phyloP scores from a whole-genome alignment of 192 early-diverging fungal species.

The Entomortierella lignicola region DNA sequence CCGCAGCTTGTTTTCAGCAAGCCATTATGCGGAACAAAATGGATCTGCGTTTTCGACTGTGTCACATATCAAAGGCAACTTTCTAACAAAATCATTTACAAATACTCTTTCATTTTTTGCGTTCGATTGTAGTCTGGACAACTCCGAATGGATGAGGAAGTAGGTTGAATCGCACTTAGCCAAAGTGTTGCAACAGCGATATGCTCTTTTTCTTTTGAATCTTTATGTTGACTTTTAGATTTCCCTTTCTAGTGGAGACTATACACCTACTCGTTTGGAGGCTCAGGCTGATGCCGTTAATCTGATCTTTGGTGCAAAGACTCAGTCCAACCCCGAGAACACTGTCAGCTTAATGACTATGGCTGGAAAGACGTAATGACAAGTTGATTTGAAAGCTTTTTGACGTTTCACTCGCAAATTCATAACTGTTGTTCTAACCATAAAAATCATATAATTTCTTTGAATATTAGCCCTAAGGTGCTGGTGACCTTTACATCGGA shows the following conservation, averaged over 20 bases:
- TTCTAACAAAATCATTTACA: not conserved
- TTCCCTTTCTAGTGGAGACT: conserved; percentile 83
- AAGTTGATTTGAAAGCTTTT: not conserved
- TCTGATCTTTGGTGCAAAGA: conserved; percentile 91
- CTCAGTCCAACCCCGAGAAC: conserved; percentile 93
- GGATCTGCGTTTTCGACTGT: not conserved
- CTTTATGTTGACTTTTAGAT: not conserved
- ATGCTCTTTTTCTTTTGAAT: not conserved
- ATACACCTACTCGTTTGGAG: conserved; percentile 91
- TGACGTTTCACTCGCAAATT: too few relatives aligned
- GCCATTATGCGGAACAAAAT: not conserved
- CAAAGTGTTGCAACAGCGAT: not conserved
- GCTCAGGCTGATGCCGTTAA: conserved; percentile 96
- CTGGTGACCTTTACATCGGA: conserved; percentile 92
- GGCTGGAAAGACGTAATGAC: conserved; percentile 85
- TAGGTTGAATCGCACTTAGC: conserved; percentile 3
- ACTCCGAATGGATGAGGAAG: conserved; percentile 97
- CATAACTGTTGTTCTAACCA: not conserved
- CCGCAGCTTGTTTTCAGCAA: not conserved
- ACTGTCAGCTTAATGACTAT: conserved; percentile 95
- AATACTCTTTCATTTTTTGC: not conserved
- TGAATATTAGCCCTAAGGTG: conserved; percentile 80
- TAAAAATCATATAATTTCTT: too few relatives aligned
- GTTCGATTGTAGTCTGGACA: conserved; percentile 76
- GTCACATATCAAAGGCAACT: too few relatives aligned